Conservation (phyloP, 306 rosid genomes). For the Quercus gilva region DNA sequence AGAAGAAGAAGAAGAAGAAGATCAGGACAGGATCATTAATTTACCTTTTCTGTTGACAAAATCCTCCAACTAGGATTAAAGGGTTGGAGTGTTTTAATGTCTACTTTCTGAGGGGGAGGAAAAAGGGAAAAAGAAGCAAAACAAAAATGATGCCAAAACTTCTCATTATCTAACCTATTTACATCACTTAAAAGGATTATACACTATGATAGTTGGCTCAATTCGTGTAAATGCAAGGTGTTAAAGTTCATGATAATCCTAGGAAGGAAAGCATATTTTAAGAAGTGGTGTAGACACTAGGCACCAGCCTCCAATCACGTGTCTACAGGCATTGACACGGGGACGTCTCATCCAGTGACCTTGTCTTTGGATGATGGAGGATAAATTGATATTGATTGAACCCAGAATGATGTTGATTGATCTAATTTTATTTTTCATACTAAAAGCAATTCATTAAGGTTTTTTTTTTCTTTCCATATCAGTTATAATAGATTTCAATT, state of each 20-base stretch:
- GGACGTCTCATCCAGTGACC: no score
- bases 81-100: neutral
- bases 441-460: no score
- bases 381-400: no score
- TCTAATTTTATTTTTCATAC: no score
- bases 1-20: no score
- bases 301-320: no score
- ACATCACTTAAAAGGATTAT: neutral
- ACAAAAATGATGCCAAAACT: neutral
- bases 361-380: no score
- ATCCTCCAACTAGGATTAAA: neutral
- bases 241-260: neutral
- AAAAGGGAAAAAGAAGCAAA: neutral
- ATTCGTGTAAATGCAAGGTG: neutral
- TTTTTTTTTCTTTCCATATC: no score
- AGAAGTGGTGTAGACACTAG: neutral
- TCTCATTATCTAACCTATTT: neutral
- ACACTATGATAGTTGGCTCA: neutral
- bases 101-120: neutral
- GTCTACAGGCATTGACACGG: no score
- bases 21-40: neutral
- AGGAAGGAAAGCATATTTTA: neutral
- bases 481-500: no score
- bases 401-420: no score
- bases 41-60: neutral